Conservation (phyloP, 2,329 filamentous ascomycete genomes). For the Penicillium sp. region DNA sequence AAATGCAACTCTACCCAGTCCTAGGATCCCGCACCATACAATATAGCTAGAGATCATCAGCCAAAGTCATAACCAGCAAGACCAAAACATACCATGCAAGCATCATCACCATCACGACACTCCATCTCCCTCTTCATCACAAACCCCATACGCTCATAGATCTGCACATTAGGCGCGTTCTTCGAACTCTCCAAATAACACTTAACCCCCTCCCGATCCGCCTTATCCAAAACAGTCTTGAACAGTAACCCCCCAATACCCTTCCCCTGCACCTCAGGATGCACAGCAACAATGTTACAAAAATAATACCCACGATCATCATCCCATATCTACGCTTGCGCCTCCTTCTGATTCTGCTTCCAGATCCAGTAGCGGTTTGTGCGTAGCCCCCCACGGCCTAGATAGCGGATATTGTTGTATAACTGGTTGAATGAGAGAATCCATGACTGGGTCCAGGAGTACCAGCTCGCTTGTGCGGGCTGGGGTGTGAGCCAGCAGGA, state of each 20-base stretch:
- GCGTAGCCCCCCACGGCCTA: slow-evolving; percentile 62
- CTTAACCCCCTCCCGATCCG: slow-evolving; percentile 59
- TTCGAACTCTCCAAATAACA: slow-evolving; percentile 70
- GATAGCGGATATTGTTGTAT: slow-evolving; percentile 60
- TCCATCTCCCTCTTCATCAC: slow-evolving; percentile 60
- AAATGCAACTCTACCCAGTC: slow-evolving; percentile 3
- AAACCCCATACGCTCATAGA: slow-evolving; percentile 68
- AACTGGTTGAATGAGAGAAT: slow-evolving; percentile 60
- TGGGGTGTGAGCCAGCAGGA: slow-evolving; percentile 67
- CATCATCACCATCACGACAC: slow-evolving; percentile 59
- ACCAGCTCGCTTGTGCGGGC: slow-evolving; percentile 55
- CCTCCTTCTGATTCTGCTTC: slow-evolving; percentile 63
- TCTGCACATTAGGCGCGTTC: slow-evolving; percentile 63
- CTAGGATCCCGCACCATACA: slow-evolving; percentile 27
- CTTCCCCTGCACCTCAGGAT: slow-evolving; percentile 61
- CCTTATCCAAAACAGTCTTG: slow-evolving; percentile 58
- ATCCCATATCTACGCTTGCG: slow-evolving; percentile 61
- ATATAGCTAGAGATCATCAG: slow-evolving; percentile 19
- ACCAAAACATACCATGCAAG: slow-evolving; percentile 45
- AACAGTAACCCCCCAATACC: slow-evolving; percentile 64
- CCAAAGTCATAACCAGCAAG: not conserved
- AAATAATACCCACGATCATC: slow-evolving; percentile 70
- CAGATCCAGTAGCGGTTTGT: slow-evolving; percentile 68
- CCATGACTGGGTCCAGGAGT: slow-evolving; percentile 60
- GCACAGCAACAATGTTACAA: slow-evolving; percentile 69